A percentile compares a stretch with the other conserved stretches of the same genome.
These are phyloP conservation scores for Excoecaria cochinchinensis DNA, from an alignment of 345 rosid genomes.

Conservation along the genomic window DNA sequence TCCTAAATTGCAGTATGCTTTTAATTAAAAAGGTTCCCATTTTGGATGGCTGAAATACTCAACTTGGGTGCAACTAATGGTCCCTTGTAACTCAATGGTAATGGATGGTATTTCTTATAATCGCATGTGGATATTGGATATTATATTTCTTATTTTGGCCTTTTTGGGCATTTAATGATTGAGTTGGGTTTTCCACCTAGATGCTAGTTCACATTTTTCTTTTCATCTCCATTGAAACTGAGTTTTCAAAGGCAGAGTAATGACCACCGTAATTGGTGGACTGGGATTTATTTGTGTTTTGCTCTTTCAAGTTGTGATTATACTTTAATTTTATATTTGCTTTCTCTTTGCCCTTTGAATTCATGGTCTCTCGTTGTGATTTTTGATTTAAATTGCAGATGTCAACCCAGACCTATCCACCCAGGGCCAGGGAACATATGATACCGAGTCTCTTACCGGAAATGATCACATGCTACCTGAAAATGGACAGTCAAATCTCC, in stretches of 20 bases:
- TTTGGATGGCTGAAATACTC: neutral
- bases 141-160: neutral
- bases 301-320: neutral
- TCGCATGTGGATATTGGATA: neutral
- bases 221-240: neutral
- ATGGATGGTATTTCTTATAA: neutral
- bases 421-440: conserved; percentile 46
- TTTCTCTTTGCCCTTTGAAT: conserved; percentile 12
- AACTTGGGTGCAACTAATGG: neutral
- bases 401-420: conserved; percentile 33
- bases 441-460: conserved; percentile 30
- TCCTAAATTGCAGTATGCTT: neutral
- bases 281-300: neutral
- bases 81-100: conserved; percentile 1
- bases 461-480: conserved; percentile 43
- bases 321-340: neutral
- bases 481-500: conserved; percentile 43
- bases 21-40: neutral
- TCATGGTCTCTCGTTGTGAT: neutral
- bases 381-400: conserved; percentile 27
- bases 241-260: neutral
- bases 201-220: neutral
- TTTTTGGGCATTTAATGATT: neutral
- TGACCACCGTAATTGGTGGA: neutral
- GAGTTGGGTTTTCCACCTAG: neutral